Conservation (phyloP, 2,329 filamentous ascomycete genomes). For the Pochonia chlamydosporia region DNA sequence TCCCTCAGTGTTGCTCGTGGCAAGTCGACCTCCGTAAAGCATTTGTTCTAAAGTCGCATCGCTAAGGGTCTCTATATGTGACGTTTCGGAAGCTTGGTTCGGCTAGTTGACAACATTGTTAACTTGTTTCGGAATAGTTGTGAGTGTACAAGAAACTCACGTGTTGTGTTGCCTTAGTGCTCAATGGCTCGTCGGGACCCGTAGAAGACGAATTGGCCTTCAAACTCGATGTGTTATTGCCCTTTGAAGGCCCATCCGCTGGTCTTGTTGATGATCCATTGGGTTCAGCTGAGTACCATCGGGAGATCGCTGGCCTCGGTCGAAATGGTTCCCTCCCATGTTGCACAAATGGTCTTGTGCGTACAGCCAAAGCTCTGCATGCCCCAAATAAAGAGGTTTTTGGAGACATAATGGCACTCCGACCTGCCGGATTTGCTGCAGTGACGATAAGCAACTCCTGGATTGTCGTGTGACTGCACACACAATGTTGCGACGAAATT, state of each 20-base stretch:
- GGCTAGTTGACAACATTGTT: constrained; percentile 1
- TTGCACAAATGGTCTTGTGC: constrained; percentile 18
- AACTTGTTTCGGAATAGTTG: background rate
- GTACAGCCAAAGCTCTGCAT: constrained; percentile 27
- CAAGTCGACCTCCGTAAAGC: constrained; percentile 28
- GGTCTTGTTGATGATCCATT: constrained; percentile 5
- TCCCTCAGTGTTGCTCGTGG: constrained; percentile 22
- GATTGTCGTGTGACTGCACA: constrained; percentile 5
- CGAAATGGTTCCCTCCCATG: constrained; percentile 16
- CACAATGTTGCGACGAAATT: constrained; percentile 3
- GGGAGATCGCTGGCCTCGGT: constrained; percentile 14
- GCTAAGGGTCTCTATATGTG: constrained; percentile 21
- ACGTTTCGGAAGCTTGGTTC: background rate
- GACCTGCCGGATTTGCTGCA: background rate
- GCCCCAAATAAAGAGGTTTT: constrained; percentile 27
- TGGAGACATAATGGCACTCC: constrained; percentile 25
- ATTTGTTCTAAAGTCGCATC: constrained; percentile 31
- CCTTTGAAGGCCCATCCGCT: background rate
- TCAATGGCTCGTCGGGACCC: background rate
- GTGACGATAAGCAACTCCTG: background rate
- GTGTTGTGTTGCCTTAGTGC: background rate
- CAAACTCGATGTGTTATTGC: background rate
- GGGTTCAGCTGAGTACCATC: constrained; percentile 27
- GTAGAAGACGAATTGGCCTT: background rate
- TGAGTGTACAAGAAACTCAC: background rate